Evolutionary conservation across 2,329 filamentous ascomycete species (phyloP), one percentile per base, ranked within the genome.

Genomic region (Penicillium sp.): DNA sequence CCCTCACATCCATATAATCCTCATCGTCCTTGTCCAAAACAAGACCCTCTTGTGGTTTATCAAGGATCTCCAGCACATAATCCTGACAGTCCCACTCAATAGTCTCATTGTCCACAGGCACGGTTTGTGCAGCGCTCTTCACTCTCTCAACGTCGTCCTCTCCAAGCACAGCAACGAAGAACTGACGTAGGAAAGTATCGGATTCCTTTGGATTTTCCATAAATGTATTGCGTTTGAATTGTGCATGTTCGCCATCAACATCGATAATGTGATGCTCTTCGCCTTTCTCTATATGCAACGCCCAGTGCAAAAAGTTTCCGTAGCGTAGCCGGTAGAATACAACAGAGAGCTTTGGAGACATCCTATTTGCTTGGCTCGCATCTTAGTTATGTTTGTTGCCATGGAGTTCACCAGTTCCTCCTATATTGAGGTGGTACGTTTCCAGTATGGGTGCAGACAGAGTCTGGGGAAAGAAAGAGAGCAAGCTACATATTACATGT

Each of bases 11-110:
- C 2, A 40, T 40, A n/a, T 55, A 55, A 14, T 55, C 53, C 22
- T 50, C 53, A 18, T 55, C 46, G 34, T 50, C 37, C 38, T 26
- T 29, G 5, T 55, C 39, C 16, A 50, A 43, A 22, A 50, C 3
- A 16, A 29, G 34, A 10, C 32, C 46, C 9, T 50, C 46, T 5
- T 35, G 18, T 16, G 51, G n/a, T 31, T 20, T 14, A 31, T 55
- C 53, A n/a, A 55, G 46, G 9, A 55, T 43, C 29, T 53, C 55
- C 9, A 59, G 50, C 26, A 57, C 55, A 44, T 55, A 55, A 31
- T 55, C 45, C 38, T 55, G 53, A 34, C 45, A 55, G 22, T 55
- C 53, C 53, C 53, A 55, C 20, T 55, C 37, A 31, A 43, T n/a
- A 2, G 46, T 50, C 53, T 50, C 46, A 0, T 50, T 51, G 4